Evolutionary conservation across 1,284 basidiomycete genomes (phyloP), one percentile per base, ranked within the genome.

Genomic region (Gomphus bonarii): DNA sequence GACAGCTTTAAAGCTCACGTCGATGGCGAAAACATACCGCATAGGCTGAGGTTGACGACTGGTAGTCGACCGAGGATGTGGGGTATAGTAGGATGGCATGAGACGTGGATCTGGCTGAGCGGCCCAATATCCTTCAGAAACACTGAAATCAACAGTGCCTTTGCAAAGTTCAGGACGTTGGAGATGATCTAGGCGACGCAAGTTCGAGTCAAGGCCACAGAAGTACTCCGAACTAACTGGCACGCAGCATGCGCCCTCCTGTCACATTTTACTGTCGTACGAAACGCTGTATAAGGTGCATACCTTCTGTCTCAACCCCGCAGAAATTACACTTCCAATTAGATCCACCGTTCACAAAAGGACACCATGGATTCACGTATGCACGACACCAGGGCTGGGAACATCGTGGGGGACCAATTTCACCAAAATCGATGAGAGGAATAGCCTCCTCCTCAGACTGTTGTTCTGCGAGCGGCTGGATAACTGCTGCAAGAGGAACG

Each of bases 321-420:
- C 97, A 99, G 4, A 99, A 69, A 73, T 98, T 99, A 71, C 97
- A 99, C 63, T 80, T 84, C 91, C 94, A 99, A 63, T 78, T 82
- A 60, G 81, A 80, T 3, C 97, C 97, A 9, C 91, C 91, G 38
- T 90, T 81, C 16, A 83, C 75, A 80, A 91, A 99, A 33, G 78
- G 76, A 67, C 88, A 93, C 94, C 94, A 99, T 0, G 95, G 87
- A 68, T 98, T 99, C 66, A 99, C 80, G 70, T 99, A 99, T 0
- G 80, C 91, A 63, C 92, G 79, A 71, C 97, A 99, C 55, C 55
- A 57, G 3, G 55, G 55, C 47, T 81, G 76, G 55, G 79, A 81
- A 67, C 97, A 99, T 38, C 97, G 79, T 12, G 90, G 82, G 14
- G 95, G 97, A 9, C 94, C 95, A 73, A 72, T 52, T 67, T 77